Evolutionary conservation across 2,329 filamentous ascomycete genomes (phyloP), one percentile per base, ranked within the genome.

Genomic region (Penicillium sp.): DNA sequence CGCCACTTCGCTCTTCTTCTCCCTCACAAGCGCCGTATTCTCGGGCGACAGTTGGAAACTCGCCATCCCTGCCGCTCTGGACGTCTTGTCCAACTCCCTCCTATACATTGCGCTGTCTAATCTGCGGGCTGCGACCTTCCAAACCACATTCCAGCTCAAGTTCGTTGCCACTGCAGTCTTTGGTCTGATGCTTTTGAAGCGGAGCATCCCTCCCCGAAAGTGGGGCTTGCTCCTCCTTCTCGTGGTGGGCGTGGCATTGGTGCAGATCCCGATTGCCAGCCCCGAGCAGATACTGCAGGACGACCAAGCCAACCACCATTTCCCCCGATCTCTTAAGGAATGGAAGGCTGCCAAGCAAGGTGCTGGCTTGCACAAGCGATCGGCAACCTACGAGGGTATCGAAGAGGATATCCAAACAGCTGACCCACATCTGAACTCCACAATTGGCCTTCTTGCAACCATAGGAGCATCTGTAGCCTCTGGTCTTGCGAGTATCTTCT

Each of bases 41-140:
- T 86, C 87, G 0, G 86, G 87, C 9, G 93, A 97, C 66, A 90
- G 90, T 59, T 97, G 92, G 92, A 95, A 95, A 70, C 75, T 99
- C 56, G 89, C 89, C 8, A 84, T 97, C 35, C 93, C 92, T 0
- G 93, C 92, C 3, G 79, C 83, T 4, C 77, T 97, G 1, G 97
- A 95, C 67, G 95, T 92, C 0, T 68, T 96, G 25, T 89, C 96
- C 63, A 97, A 96, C 65, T 87, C 88, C n/a, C 74, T 97, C 46
- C 89, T 96, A 68, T 99, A 96, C 64, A 81, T 95, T 44, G 92
- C 89, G 1, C 83, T 96, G 10, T 89, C 88, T 53, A 96, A 97
- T 59, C 71, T 97, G 61, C 89, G 95, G 63, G 88, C 92, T 0
- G 89, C 93, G 4, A 90, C 92, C 46, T 97, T 96, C 66, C 91